These are phyloP conservation scores for Hura crepitans DNA, from an alignment of 441 rosid genomes.

Conservation along the genomic window DNA sequence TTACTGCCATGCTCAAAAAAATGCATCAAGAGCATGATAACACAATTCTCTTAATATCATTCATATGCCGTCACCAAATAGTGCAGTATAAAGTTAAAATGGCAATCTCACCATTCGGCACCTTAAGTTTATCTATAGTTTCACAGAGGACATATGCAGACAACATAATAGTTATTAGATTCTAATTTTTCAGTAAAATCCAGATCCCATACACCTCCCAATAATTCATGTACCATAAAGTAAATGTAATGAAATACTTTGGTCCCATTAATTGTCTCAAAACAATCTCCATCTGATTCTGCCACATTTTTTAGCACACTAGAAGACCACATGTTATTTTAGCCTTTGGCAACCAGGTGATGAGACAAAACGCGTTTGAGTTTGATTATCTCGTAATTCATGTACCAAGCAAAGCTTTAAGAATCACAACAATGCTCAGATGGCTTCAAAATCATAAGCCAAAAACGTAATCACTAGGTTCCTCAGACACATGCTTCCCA, in stretches of 20 bases:
- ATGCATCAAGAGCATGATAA: not conserved
- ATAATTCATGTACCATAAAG: not conserved
- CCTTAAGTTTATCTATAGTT: not conserved
- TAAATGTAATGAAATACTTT: not conserved
- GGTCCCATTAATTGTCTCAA: not conserved
- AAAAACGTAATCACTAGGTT: not conserved
- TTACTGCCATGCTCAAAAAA: not conserved
- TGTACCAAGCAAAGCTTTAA: conserved; percentile 2
- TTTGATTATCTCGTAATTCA: not conserved
- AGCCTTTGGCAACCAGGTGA: not conserved
- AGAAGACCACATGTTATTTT: not conserved
- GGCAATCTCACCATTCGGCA: not conserved
- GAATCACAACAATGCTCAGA: not conserved
- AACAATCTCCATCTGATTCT: not conserved
- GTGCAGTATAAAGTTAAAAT: not conserved
- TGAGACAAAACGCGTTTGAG: not conserved
- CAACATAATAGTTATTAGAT: not conserved
- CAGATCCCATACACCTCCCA: not conserved
- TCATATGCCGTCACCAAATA: not conserved
- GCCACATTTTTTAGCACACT: not conserved
- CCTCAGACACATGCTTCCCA: not conserved
- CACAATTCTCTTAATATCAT: not conserved
- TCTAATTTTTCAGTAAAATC: not conserved
- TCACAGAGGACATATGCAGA: not conserved
- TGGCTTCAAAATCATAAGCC: conserved; percentile 9